Evolutionary conservation across 2,329 filamentous ascomycete species (phyloP), one percentile per base, ranked within the genome.

Genomic region (Xylariaceae sp.): DNA sequence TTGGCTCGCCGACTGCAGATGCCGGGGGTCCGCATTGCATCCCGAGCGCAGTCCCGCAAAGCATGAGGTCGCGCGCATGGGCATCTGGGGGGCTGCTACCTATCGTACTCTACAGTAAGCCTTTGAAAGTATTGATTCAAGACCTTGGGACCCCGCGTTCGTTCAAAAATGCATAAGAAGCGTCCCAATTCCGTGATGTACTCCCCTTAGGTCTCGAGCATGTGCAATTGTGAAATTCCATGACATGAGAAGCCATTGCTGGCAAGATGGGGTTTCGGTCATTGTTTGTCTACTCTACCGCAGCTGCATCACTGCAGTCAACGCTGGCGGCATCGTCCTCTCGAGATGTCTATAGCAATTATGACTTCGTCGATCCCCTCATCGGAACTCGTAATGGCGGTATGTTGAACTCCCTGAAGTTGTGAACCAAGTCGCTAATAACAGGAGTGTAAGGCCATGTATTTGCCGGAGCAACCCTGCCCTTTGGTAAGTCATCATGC

Each of bases 321-420:
- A 63, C 65, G 9, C 42, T 64, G 18, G 63, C 57, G 42, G 56
- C 51, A 10, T 35, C 54, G 18, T 51, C 13, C 42, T 49, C 51
- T 47, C 59, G 58, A 37, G 30, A 55, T 53, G 54, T 42, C 65
- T 62, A 55, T 61, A 30, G 23, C 23, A 66, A 62, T 34, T 72
- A 72, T 56, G 63, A 68, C 18, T 72, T 68, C 52, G 70, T 72
- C 34, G 63, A 73, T 60, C 71, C 71, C 39, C 66, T 73, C 34
- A 73, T 73, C 23, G 71, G 71, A 10, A 72, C 70, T 57, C 62
- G 62, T 34, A 72, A 73, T 58, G 71, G 71, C 65, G 71, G 71
- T 72, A 63, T 56, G 63, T 61, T 49, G n/a, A 45, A 15, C 5
- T 7, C 37, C 17, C n/a, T 35, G 23, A 7, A 42, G 30, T 11